Evolutionary conservation across 768 basidiomycete species (phyloP), one percentile per base, ranked within the genome.

Genomic region (Boletus reticuloceps): DNA sequence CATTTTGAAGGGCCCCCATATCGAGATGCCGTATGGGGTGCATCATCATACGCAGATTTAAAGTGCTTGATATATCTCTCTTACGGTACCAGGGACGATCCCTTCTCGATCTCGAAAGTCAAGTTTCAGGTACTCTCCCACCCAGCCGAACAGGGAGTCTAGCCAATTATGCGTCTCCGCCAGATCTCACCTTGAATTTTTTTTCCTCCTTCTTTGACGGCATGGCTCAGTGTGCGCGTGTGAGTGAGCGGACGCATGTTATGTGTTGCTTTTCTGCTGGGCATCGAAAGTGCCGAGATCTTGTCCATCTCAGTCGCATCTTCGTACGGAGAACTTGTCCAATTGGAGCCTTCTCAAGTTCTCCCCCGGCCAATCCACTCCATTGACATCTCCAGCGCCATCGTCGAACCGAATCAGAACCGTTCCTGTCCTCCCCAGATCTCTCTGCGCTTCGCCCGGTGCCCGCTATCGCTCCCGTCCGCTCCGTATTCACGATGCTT

Each of bases 11-110:
- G 61, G 49, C 47, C 58, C 54, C 59, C 56, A 62, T 67, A 68
- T 66, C 69, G 61, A 52, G 66, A 68, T 71, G 69, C 69, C 69
- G 69, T 70, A 71, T 60, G 57, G 55, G 61, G 48, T 59, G 67
- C 60, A 64, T 71, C 69, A 64, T 71, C 69, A 70, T 69, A 69
- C 55, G 41, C 66, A 66, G 66, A 71, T 71, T 68, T 66, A 59
- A 52, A 56, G 56, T 64, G 45, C 67, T 67, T 71, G 67, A 66
- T 71, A 66, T 72, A 70, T 71, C 56, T 43, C 38, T 19, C 31
- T 71, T 71, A 71, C 69, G 69, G 52, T 65, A 71, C 62, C 63
- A 71, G 71, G 71, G 69, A 66, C 71, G 69, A 71, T 71, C 71
- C 63, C 58, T 58, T 67, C 69, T 71, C 67, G 69, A 72, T 69